Evolutionary conservation across 2,329 filamentous ascomycete species (phyloP).

Genomic region (Elsinoe perseae): DNA sequence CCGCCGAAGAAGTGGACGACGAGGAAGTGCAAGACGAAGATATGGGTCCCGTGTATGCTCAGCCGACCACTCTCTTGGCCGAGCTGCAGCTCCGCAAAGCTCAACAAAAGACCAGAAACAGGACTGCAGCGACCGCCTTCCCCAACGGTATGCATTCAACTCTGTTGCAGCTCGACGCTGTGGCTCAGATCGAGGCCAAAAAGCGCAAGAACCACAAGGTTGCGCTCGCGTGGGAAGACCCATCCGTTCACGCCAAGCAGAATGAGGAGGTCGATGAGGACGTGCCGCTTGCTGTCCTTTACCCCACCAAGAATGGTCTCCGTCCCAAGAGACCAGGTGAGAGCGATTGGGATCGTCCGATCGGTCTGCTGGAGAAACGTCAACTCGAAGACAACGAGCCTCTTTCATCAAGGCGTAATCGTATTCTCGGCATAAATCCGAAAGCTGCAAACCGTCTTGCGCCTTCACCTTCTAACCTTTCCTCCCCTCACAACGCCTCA

Average conservation of each 20-base stretch:
- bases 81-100: slow-evolving; percentile 88
- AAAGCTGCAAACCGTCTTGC: slow-evolving; percentile 11
- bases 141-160: slow-evolving; percentile 85
- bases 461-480: neutral
- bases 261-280: slow-evolving; percentile 52
- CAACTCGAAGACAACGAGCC: slow-evolving; percentile 91
- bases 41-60: slow-evolving; percentile 53
- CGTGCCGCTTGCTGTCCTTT: slow-evolving; percentile 77
- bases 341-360: slow-evolving; percentile 50
- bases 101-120: slow-evolving; percentile 72
- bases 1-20: slow-evolving; percentile 40
- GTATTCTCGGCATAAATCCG: slow-evolving; percentile 56
- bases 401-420: slow-evolving; percentile 65
- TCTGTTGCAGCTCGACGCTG: slow-evolving; percentile 79
- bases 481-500: neutral
- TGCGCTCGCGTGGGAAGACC: slow-evolving; percentile 84
- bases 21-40: slow-evolving; percentile 32
- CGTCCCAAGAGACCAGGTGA: slow-evolving; percentile 31
- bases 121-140: slow-evolving; percentile 54
- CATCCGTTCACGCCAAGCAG: slow-evolving; percentile 29
- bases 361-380: slow-evolving; percentile 70
- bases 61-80: slow-evolving; percentile 83
- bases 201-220: slow-evolving; percentile 67
- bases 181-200: slow-evolving; percentile 74
- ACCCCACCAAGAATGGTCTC: slow-evolving; percentile 50